Evolutionary conservation across 208 protist species (phyloP).

Genomic region (Balamuthia mandrillaris): DNA sequence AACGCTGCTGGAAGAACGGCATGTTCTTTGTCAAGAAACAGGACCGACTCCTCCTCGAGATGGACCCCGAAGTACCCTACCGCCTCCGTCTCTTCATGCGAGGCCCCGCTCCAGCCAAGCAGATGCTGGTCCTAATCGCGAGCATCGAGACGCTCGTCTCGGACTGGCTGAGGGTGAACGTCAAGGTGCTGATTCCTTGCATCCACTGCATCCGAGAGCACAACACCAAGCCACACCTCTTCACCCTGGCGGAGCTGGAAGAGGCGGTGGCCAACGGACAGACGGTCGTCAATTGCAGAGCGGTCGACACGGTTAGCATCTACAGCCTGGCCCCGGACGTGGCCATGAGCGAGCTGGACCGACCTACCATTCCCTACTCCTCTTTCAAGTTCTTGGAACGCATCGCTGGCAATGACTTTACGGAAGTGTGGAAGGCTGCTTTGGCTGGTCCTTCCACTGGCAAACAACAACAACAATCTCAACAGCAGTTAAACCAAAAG

Average conservation of each 20-base stretch:
- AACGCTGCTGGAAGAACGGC: constrained; percentile 16
- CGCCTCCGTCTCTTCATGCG: background rate
- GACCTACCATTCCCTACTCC: background rate
- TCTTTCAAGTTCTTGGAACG: no score
- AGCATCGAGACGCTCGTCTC: constrained; percentile 23
- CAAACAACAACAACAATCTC: no score
- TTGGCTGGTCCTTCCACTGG: no score
- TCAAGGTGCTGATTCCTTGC: constrained; percentile 19
- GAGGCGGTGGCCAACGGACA: constrained; percentile 7
- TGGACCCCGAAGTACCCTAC: constrained; percentile 12
- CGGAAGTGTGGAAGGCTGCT: no score
- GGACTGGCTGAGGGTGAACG: background rate
- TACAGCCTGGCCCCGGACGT: background rate
- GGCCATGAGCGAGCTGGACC: background rate
- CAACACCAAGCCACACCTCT: background rate
- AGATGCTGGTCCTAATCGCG: constrained; percentile 18
- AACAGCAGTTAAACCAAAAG: no score
- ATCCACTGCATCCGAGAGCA: constrained; percentile 4
- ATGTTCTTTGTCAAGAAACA: constrained; percentile 20
- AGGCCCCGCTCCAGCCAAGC: background rate
- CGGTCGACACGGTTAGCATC: constrained; percentile 10
- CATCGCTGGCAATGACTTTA: no score
- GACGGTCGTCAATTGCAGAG: constrained; percentile 14
- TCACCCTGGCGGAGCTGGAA: constrained; percentile 10
- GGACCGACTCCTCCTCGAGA: background rate